Conservation (phyloP, 1,139 yeast genomes). For the Starmera stellimalicola region DNA sequence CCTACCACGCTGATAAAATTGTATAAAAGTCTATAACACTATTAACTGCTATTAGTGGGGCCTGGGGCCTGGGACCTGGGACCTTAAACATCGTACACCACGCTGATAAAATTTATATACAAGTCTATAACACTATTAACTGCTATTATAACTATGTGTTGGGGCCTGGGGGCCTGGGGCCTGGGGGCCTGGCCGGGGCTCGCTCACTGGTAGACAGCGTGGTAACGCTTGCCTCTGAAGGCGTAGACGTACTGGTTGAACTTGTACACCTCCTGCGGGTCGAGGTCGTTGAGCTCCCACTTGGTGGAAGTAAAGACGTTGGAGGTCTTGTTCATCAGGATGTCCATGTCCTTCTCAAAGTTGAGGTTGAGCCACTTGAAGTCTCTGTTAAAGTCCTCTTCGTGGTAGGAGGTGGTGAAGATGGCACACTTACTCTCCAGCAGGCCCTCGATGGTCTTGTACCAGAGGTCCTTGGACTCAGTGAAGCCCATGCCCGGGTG, state of each 20-base stretch:
- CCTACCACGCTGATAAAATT: too few relatives aligned
- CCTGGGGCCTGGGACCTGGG: too few relatives aligned
- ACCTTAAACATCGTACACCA: too few relatives aligned
- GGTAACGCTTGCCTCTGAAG: conserved; percentile 93
- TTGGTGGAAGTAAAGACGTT: conserved; percentile 80
- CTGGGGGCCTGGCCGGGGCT: too few relatives aligned
- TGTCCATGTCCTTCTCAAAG: conserved; percentile 70
- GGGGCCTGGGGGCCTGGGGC: too few relatives aligned
- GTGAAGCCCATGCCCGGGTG: conserved; percentile 92
- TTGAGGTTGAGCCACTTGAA: conserved; percentile 57
- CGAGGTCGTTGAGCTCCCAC: conserved; percentile 85
- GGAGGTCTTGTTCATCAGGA: conserved; percentile 62
- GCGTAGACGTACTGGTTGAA: conserved; percentile 85
- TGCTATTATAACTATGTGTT: neutral
- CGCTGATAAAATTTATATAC: too few relatives aligned
- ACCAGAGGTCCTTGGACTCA: conserved; percentile 78
- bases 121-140: too few relatives aligned
- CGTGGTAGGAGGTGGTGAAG: conserved; percentile 84
- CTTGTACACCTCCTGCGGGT: conserved; percentile 90
- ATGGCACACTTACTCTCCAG: conserved; percentile 90
- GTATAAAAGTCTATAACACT: too few relatives aligned
- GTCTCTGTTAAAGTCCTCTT: conserved; percentile 62
- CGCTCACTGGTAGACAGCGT: conserved; percentile 42
- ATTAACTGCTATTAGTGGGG: too few relatives aligned
- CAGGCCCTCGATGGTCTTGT: conserved; percentile 82